Conservation (phyloP, 345 rosid species). For the Balakata baccata region DNA sequence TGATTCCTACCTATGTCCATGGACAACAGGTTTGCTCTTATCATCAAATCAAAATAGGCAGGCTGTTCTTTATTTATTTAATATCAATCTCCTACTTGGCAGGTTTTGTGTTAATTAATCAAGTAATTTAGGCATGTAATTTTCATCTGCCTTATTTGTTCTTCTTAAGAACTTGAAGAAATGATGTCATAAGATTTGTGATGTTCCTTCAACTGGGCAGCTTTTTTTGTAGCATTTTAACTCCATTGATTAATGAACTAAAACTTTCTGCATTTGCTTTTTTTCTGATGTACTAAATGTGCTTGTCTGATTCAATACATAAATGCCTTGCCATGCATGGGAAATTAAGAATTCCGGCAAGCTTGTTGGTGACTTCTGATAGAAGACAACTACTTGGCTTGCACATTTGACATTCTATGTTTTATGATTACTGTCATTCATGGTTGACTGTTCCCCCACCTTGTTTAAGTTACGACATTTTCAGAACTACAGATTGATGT, state of each 20-base stretch:
- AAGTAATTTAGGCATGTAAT: background rate
- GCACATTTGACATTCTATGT: no score
- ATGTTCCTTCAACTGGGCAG: background rate
- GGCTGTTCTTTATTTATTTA: conserved; percentile 13
- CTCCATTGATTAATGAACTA: conserved; percentile 4
- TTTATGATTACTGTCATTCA: no score
- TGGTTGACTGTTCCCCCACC: no score
- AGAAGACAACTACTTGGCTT: no score
- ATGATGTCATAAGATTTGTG: background rate
- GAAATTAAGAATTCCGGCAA: no score
- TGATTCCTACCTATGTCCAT: conserved; percentile 69
- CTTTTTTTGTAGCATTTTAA: background rate
- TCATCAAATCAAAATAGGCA: background rate
- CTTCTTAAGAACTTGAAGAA: background rate
- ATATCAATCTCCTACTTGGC: background rate
- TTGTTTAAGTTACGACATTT: no score
- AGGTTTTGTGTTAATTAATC: background rate
- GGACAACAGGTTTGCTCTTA: conserved; percentile 81
- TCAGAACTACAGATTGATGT: no score
- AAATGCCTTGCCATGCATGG: no score
- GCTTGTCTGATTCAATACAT: no score
- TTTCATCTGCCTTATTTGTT: conserved; percentile 2
- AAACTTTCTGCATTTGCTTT: background rate
- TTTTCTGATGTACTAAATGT: background rate
- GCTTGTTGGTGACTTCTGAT: no score